Conservation (phyloP, 495 filamentous ascomycete genomes). For the Penicillium turbatum region DNA sequence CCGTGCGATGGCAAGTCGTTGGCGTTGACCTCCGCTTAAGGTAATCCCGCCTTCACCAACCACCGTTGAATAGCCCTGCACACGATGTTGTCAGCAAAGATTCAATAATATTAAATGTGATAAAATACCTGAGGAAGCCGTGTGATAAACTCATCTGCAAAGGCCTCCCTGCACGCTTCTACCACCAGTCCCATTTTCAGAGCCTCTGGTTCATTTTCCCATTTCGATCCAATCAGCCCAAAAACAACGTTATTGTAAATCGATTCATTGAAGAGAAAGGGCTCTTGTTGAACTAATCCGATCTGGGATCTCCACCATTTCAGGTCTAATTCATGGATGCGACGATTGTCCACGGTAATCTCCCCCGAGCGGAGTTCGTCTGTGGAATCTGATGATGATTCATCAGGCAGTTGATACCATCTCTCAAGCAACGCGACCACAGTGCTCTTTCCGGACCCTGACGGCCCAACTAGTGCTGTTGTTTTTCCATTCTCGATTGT, state of each 20-base stretch:
- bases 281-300: constrained; percentile 56
- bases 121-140: constrained; percentile 26
- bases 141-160: constrained; percentile 43
- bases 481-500: constrained; percentile 43
- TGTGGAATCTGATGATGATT: too few relatives aligned
- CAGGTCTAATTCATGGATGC: constrained; percentile 62
- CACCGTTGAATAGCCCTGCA: constrained; percentile 32
- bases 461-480: constrained; percentile 55
- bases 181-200: constrained; percentile 41
- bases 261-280: constrained; percentile 60
- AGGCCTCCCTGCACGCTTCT: constrained; percentile 64
- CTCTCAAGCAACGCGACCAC: constrained; percentile 60
- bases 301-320: constrained; percentile 80
- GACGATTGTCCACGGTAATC: constrained; percentile 42
- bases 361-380: constrained; percentile 34
- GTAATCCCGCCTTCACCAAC: constrained; percentile 33
- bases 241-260: constrained; percentile 76
- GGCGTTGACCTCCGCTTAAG: constrained; percentile 49
- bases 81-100: constrained; percentile 20
- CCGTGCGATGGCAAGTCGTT: constrained; percentile 65
- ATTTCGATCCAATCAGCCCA: constrained; percentile 63
- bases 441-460: constrained; percentile 62
- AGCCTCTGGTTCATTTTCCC: constrained; percentile 47
- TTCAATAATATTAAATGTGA: not conserved
- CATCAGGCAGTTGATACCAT: constrained; percentile 45